A percentile compares a stretch with the other conserved stretches of the same genome.
Conservation (phyloP, 768 basidiomycete species). For the Tulasnella sp. region DNA sequence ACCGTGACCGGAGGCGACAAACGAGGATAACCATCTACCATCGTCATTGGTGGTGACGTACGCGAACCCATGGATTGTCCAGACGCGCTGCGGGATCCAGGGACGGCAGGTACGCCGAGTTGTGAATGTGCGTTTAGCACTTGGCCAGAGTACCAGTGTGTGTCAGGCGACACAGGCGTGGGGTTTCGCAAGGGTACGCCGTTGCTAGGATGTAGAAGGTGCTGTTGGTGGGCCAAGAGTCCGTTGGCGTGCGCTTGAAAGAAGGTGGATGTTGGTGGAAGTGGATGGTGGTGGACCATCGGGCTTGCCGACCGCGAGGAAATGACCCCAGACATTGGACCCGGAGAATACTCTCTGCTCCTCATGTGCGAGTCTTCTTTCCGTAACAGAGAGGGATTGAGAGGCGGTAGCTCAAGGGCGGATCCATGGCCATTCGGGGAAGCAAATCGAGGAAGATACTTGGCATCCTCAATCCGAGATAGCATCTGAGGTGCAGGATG, state of each 20-base stretch:
- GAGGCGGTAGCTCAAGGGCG: constrained; percentile 8
- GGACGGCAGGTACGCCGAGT: background rate
- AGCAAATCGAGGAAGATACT: constrained; percentile 4
- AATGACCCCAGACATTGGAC: background rate
- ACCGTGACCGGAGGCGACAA: constrained; percentile 19
- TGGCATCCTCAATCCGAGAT: background rate
- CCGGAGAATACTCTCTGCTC: constrained; percentile 6
- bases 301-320: background rate
- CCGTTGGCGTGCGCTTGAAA: background rate
- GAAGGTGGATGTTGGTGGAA: constrained; percentile 7
- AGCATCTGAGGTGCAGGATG: background rate
- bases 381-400: background rate
- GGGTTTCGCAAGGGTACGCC: background rate
- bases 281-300: constrained; percentile 9
- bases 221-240: background rate
- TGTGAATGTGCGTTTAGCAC: too few species aligned
- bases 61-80: constrained; percentile 7
- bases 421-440: constrained; percentile 1
- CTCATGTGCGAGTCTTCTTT: background rate
- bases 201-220: background rate
- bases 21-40: background rate
- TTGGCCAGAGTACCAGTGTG: background rate
- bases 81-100: background rate
- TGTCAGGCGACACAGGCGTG: background rate
- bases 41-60: background rate